These are phyloP conservation scores for Ceratocystis variospora DNA, from an alignment of 2,329 filamentous ascomycete species.

Conservation along the genomic window DNA sequence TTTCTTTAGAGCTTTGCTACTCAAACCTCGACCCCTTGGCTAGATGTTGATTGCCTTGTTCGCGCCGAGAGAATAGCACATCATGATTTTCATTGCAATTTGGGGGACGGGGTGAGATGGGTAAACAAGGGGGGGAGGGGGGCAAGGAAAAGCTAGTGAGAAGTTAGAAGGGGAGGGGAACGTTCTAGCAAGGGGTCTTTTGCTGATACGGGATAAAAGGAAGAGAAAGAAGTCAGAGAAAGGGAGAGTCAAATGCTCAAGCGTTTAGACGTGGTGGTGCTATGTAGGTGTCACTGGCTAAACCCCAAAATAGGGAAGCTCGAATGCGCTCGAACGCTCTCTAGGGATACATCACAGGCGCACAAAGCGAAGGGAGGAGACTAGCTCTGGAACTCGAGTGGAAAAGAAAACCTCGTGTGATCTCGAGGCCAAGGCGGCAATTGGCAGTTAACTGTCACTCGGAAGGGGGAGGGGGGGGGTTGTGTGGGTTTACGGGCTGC, in stretches of 20 bases:
- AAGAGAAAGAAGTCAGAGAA: not conserved
- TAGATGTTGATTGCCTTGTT: not conserved
- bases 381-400: too few species aligned
- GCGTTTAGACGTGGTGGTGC: not conserved
- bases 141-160: not conserved
- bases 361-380: too few species aligned
- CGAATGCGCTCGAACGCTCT: too few species aligned
- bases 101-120: not conserved
- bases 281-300: not conserved
- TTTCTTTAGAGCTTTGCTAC: not conserved
- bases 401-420: not conserved
- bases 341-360: too few species aligned
- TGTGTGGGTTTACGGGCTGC: not conserved
- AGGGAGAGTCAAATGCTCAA: too few species aligned
- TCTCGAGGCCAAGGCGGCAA: not conserved
- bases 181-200: not conserved
- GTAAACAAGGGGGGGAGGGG: too few species aligned
- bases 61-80: not conserved
- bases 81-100: conserved; percentile 7
- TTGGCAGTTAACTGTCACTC: not conserved
- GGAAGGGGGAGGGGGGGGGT: not conserved
- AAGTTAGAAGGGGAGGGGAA: not conserved
- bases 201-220: not conserved
- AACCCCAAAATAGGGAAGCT: too few species aligned
- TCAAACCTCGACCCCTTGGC: not conserved